Conservation (phyloP, 2,329 filamentous ascomycete genomes). For the Fragosphaeria purpurea region DNA sequence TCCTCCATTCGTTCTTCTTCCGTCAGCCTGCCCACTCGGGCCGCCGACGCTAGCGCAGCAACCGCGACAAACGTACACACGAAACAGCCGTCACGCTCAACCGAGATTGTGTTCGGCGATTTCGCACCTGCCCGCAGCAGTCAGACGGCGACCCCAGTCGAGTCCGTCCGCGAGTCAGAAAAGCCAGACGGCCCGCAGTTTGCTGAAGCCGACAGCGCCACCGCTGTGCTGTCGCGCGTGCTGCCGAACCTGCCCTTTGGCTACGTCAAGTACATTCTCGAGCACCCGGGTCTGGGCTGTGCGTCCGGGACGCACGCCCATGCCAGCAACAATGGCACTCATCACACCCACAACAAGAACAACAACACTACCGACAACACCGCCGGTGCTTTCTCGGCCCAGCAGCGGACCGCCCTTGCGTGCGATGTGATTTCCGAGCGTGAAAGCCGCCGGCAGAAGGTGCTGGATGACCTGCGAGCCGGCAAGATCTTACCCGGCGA, state of each 20-base stretch:
- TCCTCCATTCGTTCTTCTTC: background rate
- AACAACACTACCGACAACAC: no score
- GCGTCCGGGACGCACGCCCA: slow-evolving; percentile 23
- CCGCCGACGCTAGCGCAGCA: slow-evolving; percentile 4
- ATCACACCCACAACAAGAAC: no score
- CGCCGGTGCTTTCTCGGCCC: background rate
- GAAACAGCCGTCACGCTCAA: slow-evolving; percentile 1
- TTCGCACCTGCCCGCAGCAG: slow-evolving; percentile 28
- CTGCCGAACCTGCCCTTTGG: slow-evolving; percentile 61
- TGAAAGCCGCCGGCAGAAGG: slow-evolving; percentile 42
- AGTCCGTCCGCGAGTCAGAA: background rate
- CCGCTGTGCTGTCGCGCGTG: slow-evolving; percentile 47
- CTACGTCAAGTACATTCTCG: slow-evolving; percentile 55
- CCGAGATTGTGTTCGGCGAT: slow-evolving; percentile 60
- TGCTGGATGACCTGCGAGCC: slow-evolving; percentile 23
- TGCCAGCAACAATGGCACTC: no score
- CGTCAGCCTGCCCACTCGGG: slow-evolving; percentile 9
- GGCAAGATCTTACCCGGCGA: background rate
- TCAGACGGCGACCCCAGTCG: background rate
- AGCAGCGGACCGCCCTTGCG: background rate
- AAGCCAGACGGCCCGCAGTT: background rate
- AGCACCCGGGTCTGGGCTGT: slow-evolving; percentile 43
- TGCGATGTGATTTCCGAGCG: slow-evolving; percentile 44
- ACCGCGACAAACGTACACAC: background rate
- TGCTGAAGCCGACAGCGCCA: slow-evolving; percentile 25